Evolutionary conservation across 495 filamentous ascomycete species (phyloP), one percentile per base, ranked within the genome.

Genomic region (Talaromyces nanjingensis): DNA sequence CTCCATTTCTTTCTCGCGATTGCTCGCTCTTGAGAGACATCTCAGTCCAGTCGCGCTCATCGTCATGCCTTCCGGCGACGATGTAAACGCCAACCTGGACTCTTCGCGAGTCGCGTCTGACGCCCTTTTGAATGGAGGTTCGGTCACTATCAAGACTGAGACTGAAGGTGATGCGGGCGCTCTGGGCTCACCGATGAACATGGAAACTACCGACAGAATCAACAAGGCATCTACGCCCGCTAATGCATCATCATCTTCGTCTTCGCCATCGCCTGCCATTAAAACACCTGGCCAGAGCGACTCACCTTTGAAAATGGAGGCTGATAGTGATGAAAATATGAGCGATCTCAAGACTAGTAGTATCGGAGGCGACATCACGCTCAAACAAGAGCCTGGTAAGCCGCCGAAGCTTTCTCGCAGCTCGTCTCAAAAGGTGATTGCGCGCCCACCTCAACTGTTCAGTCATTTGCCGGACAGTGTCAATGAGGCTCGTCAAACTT

Each of bases 341-440:
- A 59, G 31, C 34, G 55, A 31, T 2, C 52, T 63, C 42, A 59
- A 29, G 39, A 58, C 55, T 33, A 71, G 73, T 74, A 86, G 73
- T 73, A 71, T 87, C 42, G 81, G 81, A 52, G 86, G 83, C 47
- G 84, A 84, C 47, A 83, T 89, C 39, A 79, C 79, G 31, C 68
- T 88, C 67, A 89, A 87, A 73, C 74, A 85, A 70, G 86, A 89
- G 73, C 81, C 84, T 14, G 87, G 85, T 27, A 84, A 90, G 66
- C 81, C 84, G 20, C 86, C 86, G 18, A 96, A 92, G 74, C 77
- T 91, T 52, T 80, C 87, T 52, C 88, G 91, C 58, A 92, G 86
- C 72, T 74, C 86, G 14, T 90, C 89, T 33, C 87, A 89, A 65
- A 96, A 92, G 72, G 72, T 86, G 61, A 72, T 81, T 37, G 67